Percentiles rank a stretch among this genome's conserved stretches.
Evolutionary conservation across 257 asterid species (phyloP).

Genomic region (Nicotiana knightiana): DNA sequence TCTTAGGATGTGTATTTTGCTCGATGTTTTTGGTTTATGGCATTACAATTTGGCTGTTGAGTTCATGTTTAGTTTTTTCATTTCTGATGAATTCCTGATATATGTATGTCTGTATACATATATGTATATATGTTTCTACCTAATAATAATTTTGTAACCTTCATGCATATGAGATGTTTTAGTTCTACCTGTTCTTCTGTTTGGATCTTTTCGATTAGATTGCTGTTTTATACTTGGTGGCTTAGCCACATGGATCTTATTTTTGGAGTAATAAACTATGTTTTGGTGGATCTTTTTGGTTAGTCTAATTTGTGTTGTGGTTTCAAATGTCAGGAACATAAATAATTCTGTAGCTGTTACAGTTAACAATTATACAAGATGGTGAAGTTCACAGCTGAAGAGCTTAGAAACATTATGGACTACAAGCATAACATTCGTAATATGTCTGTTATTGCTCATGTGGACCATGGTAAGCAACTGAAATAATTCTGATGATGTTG

Average conservation of each 20-base stretch:
- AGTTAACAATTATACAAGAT: neutral
- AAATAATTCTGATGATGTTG: no score
- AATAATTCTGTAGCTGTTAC: neutral
- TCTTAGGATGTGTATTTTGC: no score
- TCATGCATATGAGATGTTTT: neutral
- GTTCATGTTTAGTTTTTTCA: no score
- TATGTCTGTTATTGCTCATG: slow-evolving; percentile 46
- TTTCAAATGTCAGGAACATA: neutral
- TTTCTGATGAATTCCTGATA: no score
- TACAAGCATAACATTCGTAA: slow-evolving; percentile 36
- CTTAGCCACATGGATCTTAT: neutral
- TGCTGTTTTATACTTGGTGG: neutral
- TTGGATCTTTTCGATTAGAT: neutral
- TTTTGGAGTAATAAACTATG: neutral
- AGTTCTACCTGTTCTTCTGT: neutral
- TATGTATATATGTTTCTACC: no score
- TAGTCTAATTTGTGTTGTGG: neutral
- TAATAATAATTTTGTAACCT: neutral
- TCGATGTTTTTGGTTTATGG: no score
- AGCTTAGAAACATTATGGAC: slow-evolving; percentile 39
- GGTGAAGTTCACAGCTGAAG: slow-evolving; percentile 49
- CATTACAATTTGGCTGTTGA: no score
- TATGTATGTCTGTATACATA: no score
- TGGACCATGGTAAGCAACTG: slow-evolving; percentile 33
- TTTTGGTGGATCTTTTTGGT: neutral